phyloP scores from a whole-genome alignment of 176 grass and related monocot species.

The Zea luxurians region DNA sequence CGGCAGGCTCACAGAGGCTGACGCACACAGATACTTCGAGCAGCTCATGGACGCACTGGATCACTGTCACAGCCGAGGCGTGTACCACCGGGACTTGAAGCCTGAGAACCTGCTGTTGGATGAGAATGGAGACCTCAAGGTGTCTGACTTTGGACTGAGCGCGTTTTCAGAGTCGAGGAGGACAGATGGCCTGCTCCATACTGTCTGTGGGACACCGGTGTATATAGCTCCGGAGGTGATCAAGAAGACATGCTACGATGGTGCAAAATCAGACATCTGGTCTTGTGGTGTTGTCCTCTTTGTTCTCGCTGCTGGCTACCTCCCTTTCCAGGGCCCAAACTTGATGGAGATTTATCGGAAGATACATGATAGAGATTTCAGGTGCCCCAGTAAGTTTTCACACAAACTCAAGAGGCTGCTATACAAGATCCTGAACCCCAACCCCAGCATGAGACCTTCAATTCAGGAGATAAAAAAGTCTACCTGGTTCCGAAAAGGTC shows the following conservation, averaged over 20 bases:
- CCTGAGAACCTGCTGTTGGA: conserved; percentile 78
- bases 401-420: conserved; percentile 61
- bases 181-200: conserved; percentile 75
- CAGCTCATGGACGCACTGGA: conserved; percentile 76
- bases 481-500: conserved; percentile 76
- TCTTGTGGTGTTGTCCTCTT: conserved; percentile 90
- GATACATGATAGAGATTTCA: conserved; percentile 68
- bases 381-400: conserved; percentile 73
- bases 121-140: conserved; percentile 73
- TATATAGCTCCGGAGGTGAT: conserved; percentile 96
- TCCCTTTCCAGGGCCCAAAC: conserved; percentile 75
- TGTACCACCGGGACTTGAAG: conserved; percentile 84
- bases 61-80: conserved; percentile 68
- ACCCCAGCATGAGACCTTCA: conserved; percentile 65
- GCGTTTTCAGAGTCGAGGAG: conserved; percentile 61
- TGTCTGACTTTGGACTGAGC: conserved; percentile 76
- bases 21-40: conserved; percentile 65
- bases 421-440: conserved; percentile 71
- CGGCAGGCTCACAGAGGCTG: conserved; percentile 56
- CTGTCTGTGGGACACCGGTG: conserved; percentile 76
- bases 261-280: conserved; percentile 83
- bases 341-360: conserved; percentile 80
- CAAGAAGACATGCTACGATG: conserved; percentile 58
- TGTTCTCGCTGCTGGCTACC: conserved; percentile 66
- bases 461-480: conserved; percentile 72